Percentiles rank a stretch among this genome's conserved stretches.
Evolutionary conservation across 2,329 filamentous ascomycete species (phyloP).

Genomic region (Cladobotryum protrusum): DNA sequence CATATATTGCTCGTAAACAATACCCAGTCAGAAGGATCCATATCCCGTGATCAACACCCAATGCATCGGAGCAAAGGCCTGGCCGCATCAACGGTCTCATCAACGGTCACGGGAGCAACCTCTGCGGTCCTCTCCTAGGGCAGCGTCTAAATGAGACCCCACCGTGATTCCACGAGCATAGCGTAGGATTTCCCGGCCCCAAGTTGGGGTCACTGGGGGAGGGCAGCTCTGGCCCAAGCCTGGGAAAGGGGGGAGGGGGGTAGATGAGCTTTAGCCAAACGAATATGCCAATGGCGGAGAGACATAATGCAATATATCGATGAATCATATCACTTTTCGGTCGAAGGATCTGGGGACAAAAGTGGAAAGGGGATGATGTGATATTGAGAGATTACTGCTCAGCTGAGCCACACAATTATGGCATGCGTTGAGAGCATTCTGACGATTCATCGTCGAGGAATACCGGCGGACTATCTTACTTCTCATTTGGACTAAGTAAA

Average conservation of each 20-base stretch:
- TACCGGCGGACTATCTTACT: neutral
- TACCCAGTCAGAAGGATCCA: too few relatives aligned
- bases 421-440: neutral
- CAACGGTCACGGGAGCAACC: neutral
- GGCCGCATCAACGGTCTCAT: neutral
- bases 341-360: neutral
- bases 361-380: neutral
- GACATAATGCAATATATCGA: neutral
- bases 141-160: neutral
- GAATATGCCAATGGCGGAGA: constrained; percentile 7
- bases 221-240: neutral
- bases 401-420: constrained; percentile 4
- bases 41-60: too few relatives aligned
- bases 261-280: neutral
- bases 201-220: too few relatives aligned
- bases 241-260: neutral
- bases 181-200: neutral
- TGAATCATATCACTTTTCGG: too few relatives aligned
- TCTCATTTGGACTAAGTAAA: neutral
- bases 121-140: neutral
- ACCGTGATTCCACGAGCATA: neutral
- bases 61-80: neutral
- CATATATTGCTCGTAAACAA: too few relatives aligned
- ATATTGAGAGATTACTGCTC: neutral
- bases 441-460: too few relatives aligned